phyloP scores from a whole-genome alignment of 805 yeast species.

The Metschnikowia reukaufii region DNA sequence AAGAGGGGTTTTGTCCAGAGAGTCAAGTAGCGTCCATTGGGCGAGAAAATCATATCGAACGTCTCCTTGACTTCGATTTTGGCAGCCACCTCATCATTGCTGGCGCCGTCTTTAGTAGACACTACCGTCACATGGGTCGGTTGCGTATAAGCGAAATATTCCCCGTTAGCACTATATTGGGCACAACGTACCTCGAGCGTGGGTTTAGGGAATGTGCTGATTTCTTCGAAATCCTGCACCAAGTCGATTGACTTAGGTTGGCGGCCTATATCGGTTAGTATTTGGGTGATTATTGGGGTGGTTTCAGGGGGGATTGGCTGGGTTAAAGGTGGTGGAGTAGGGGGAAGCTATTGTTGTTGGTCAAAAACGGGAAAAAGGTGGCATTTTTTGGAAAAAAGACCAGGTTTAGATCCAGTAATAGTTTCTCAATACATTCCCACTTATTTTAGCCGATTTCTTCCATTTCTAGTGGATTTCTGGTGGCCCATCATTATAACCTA shows the following conservation, averaged over 20 bases:
- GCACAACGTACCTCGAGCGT: conserved; percentile 59
- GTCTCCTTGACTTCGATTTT: conserved; percentile 62
- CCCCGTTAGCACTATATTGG: conserved; percentile 66
- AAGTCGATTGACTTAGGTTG: conserved; percentile 29
- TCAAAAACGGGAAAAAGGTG: too few relatives aligned
- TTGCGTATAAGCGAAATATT: conserved; percentile 69
- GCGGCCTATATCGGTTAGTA: conserved; percentile 30
- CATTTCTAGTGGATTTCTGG: too few relatives aligned
- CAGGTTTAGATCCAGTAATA: too few relatives aligned
- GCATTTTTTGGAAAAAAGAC: too few relatives aligned
- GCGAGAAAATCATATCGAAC: conserved; percentile 85
- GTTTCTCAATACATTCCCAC: too few relatives aligned
- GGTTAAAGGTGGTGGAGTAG: too few relatives aligned
- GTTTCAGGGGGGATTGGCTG: too few relatives aligned
- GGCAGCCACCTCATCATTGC: conserved; percentile 43
- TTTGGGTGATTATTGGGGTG: neutral
- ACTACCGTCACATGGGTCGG: conserved; percentile 58
- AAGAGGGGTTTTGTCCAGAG: conserved; percentile 89
- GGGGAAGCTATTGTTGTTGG: too few relatives aligned
- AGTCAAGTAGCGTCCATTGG: conserved; percentile 75
- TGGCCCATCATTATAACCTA: too few relatives aligned
- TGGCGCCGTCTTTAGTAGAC: conserved; percentile 46
- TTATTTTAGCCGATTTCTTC: too few relatives aligned
- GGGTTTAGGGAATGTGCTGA: conserved; percentile 37
- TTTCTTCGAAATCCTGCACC: conserved; percentile 34